Base-by-base conservation (phyloP, 805 yeast species). In the Yueomyces sp. region DNA sequence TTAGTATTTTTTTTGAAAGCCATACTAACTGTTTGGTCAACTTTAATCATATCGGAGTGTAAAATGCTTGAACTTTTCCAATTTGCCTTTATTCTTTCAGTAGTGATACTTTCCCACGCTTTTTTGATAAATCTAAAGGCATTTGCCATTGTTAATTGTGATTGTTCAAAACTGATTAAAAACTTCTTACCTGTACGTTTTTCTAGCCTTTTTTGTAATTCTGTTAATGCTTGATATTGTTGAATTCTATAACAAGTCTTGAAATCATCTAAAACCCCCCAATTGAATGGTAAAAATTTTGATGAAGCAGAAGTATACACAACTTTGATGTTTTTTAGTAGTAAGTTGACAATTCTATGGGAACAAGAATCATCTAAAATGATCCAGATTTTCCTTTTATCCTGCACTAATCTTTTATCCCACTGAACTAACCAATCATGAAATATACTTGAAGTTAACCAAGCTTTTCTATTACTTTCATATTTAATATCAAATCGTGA, bases 181-280 rank as follows among this genome's bases (percentile, higher is more conserved):
- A 56, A 40, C 26, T 48, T 49, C 33, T 42, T 47, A n/a, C 39
- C 38, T n/a, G 40, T 38, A 11, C 43, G 36, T 49, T 46, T 26
- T 42, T 43, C 27, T 45, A 51, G 31, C 26, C 50, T 52, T n/a
- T 49, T 56, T 40, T 59, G 67, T 33, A 63, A 44, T 26, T 55
- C 49, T 2, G 65, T 52, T 33, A 68, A 50, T 1, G 62, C 61
- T 37, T 62, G 60, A 48, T 77, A 79, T 48, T 79, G 84, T 46
- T 73, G 77, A 5, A 74, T 62, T 44, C 85, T 67, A 50, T 73
- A 79, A 40, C 73, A 60, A 11, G 76, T 66, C 52, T 76, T 76
- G 53, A 79, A 74, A 51, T 79, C 84, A 45, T 75, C 76, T 37
- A 74, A 66, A 3, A 78, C 73, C 3, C 85, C 85, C 70, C 78